A percentile compares a stretch with the other conserved stretches of the same genome.
Conservation (phyloP, 2,329 filamentous ascomycete species). For the Mollisiaceae sp. region DNA sequence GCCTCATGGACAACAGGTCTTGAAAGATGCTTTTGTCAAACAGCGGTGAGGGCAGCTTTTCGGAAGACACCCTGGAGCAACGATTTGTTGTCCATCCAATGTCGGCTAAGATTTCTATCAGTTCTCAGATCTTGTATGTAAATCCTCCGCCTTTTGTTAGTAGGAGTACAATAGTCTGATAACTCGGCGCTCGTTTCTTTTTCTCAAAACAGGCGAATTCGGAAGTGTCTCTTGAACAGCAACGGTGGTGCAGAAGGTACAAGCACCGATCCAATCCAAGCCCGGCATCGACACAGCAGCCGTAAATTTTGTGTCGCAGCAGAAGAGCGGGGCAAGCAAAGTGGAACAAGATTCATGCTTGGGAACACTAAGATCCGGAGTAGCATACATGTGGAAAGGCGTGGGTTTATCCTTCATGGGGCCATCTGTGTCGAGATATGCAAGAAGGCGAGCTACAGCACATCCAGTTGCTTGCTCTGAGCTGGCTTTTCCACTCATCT, state of each 20-base stretch:
- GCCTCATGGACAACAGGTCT: constrained; percentile 24
- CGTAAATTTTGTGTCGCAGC: constrained; percentile 11
- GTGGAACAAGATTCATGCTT: constrained; percentile 27
- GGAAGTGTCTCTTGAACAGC: constrained; percentile 16
- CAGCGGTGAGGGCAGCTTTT: constrained; percentile 34
- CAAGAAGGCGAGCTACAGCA: constrained; percentile 25
- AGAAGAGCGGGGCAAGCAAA: constrained; percentile 14
- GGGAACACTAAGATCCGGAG: constrained; percentile 31
- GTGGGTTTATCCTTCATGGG: constrained; percentile 19
- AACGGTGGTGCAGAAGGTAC: constrained; percentile 32
- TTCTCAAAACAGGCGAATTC: constrained; percentile 12
- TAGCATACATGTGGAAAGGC: constrained; percentile 18
- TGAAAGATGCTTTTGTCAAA: constrained; percentile 35
- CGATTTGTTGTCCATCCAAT: constrained; percentile 7
- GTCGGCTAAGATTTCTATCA: constrained; percentile 29
- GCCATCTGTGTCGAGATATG: constrained; percentile 24
- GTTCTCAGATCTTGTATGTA: constrained; percentile 26
- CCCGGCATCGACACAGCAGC: constrained; percentile 13
- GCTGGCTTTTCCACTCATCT: not conserved
- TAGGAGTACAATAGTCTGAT: constrained; percentile 11
- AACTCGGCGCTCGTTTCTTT: constrained; percentile 21
- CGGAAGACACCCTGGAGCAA: constrained; percentile 4
- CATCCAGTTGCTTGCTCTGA: not conserved
- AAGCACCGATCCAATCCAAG: constrained; percentile 28
- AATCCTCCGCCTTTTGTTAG: constrained; percentile 2